phyloP scores from a whole-genome alignment of 2,329 filamentous ascomycete species.

The Trichoderma pleuroti region DNA sequence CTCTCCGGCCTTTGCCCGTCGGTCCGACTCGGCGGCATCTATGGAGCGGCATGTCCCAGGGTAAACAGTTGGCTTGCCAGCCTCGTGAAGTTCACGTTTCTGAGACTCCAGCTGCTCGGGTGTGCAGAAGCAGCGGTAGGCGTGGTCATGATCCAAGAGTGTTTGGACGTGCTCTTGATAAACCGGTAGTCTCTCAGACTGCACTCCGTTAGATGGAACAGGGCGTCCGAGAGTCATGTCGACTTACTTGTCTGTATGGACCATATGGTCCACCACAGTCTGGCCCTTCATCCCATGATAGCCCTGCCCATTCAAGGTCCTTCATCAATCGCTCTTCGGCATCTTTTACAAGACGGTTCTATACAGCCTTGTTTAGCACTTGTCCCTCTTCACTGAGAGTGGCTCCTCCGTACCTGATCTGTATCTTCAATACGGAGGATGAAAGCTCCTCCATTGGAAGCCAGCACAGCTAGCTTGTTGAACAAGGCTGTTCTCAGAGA shows the following conservation, averaged over 20 bases:
- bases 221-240: not conserved
- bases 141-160: conserved; percentile 67
- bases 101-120: conserved; percentile 65
- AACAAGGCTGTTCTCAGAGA: conserved; percentile 91
- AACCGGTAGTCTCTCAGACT: conserved; percentile 74
- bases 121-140: conserved; percentile 92
- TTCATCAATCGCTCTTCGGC: conserved; percentile 74
- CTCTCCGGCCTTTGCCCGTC: conserved; percentile 66
- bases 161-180: conserved; percentile 69
- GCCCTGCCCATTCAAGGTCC: conserved; percentile 82
- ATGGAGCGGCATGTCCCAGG: conserved; percentile 69
- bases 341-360: conserved; percentile 77
- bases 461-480: conserved; percentile 86
- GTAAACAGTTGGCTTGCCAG: conserved; percentile 44
- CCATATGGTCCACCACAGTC: conserved; percentile 76
- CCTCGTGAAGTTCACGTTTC: conserved; percentile 58
- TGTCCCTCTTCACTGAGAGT: not conserved
- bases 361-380: not conserved
- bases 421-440: conserved; percentile 92
- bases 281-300: conserved; percentile 94
- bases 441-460: conserved; percentile 79
- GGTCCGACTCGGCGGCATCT: conserved; percentile 62
- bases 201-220: not conserved
- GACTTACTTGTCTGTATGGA: conserved; percentile 74
- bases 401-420: conserved; percentile 64